Conservation (phyloP, 2,329 filamentous ascomycete species). For the Aureobasidium sp. region DNA sequence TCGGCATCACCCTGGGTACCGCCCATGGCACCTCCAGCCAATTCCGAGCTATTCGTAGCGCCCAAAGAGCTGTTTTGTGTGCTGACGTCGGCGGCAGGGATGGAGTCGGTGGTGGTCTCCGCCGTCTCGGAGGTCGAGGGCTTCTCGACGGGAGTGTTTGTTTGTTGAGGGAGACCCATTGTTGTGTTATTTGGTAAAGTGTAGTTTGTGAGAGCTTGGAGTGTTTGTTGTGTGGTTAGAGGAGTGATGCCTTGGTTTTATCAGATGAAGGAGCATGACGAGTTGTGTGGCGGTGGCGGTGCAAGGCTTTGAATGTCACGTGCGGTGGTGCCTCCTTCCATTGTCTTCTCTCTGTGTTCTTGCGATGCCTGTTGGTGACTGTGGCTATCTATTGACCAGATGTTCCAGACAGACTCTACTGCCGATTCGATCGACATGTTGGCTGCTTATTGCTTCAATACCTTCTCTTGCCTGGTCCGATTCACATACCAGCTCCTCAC, state of each 20-base stretch:
- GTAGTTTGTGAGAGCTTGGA: not conserved
- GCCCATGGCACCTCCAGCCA: slow-evolving; percentile 11
- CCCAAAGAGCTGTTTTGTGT: not conserved
- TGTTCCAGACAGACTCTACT: not conserved
- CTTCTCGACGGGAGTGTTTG: slow-evolving; percentile 10
- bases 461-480: no score
- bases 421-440: not conserved
- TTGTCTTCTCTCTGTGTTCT: not conserved
- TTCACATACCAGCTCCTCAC: no score
- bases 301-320: not conserved
- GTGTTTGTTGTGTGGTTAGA: not conserved
- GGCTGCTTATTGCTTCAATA: not conserved
- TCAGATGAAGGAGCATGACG: not conserved
- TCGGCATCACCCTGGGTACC: slow-evolving; percentile 2
- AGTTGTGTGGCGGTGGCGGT: not conserved
- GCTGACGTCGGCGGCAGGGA: not conserved
- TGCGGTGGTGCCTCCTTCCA: not conserved
- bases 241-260: not conserved
- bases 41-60: not conserved
- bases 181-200: not conserved
- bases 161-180: slow-evolving; percentile 14
- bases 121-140: slow-evolving; percentile 12
- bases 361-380: not conserved
- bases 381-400: not conserved
- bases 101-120: not conserved